Evolutionary conservation across 169 alveolate genomes (phyloP).

Genomic region (Plasmodium berghei): DNA sequence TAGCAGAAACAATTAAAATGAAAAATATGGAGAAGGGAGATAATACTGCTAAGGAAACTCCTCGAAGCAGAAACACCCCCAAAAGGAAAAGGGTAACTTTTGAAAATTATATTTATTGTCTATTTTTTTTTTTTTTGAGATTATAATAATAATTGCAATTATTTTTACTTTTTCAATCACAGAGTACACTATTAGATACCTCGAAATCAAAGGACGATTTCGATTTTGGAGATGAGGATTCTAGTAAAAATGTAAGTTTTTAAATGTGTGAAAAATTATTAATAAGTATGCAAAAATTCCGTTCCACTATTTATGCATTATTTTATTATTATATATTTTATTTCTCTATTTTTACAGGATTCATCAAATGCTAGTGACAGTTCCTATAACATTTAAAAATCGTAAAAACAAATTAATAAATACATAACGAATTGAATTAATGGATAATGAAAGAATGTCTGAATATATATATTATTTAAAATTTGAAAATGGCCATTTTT

Average conservation of each 20-base stretch:
- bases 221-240: constrained; percentile 24
- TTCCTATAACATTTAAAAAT: constrained; percentile 41
- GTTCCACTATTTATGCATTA: neutral
- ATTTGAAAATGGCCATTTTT: too few species aligned
- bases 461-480: too few species aligned
- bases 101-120: neutral
- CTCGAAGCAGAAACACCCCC: constrained; percentile 19
- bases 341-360: constrained; percentile 11
- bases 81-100: constrained; percentile 34
- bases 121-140: neutral
- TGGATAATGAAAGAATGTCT: too few species aligned
- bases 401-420: too few species aligned
- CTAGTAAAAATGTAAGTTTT: constrained; percentile 46
- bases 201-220: constrained; percentile 22
- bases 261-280: neutral
- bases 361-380: constrained; percentile 70
- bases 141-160: neutral
- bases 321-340: constrained; percentile 7
- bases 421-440: too few species aligned
- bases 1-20: constrained; percentile 63
- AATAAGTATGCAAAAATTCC: neutral
- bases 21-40: constrained; percentile 20
- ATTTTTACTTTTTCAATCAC: neutral
- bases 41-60: constrained; percentile 7
- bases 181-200: constrained; percentile 52